phyloP scores from a whole-genome alignment of 345 rosid genomes.

The Schrenkiella parvula region DNA sequence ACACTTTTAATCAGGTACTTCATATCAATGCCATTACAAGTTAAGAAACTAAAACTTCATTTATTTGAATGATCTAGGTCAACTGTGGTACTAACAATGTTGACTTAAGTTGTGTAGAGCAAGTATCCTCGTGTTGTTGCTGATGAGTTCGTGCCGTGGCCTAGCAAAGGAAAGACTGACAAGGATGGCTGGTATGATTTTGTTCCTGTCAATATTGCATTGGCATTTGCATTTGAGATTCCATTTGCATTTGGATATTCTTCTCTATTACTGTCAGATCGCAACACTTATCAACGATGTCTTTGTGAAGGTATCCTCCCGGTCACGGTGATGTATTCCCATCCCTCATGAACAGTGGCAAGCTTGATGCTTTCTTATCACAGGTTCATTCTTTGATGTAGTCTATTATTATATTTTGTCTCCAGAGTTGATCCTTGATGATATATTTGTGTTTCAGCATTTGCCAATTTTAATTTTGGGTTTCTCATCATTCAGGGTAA shows the following conservation, averaged over 20 bases:
- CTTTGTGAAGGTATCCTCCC: constrained; percentile 81
- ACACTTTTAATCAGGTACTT: constrained; percentile 91
- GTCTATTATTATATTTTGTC: background rate
- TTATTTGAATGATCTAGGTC: constrained; percentile 32
- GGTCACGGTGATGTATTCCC: constrained; percentile 96
- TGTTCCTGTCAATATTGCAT: background rate
- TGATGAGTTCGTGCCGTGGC: constrained; percentile 73
- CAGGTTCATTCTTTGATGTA: constrained; percentile 43
- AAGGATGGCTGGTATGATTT: constrained; percentile 90
- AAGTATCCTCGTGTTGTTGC: constrained; percentile 85
- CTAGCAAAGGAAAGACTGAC: constrained; percentile 78
- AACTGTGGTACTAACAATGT: constrained; percentile 2
- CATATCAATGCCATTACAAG: constrained; percentile 21
- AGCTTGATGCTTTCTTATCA: constrained; percentile 76
- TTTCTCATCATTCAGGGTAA: constrained; percentile 51
- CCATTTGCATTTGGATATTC: background rate
- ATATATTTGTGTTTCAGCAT: constrained; percentile 40
- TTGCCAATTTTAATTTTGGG: constrained; percentile 12
- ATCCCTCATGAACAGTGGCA: constrained; percentile 81
- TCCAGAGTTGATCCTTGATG: background rate
- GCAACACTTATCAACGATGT: background rate
- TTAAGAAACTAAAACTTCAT: constrained; percentile 28
- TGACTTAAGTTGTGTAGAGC: constrained; percentile 46
- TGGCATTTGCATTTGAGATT: background rate
- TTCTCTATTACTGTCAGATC: background rate